Evolutionary conservation across 1,284 basidiomycete species (phyloP).

Genomic region (Rhizoctonia solani): DNA sequence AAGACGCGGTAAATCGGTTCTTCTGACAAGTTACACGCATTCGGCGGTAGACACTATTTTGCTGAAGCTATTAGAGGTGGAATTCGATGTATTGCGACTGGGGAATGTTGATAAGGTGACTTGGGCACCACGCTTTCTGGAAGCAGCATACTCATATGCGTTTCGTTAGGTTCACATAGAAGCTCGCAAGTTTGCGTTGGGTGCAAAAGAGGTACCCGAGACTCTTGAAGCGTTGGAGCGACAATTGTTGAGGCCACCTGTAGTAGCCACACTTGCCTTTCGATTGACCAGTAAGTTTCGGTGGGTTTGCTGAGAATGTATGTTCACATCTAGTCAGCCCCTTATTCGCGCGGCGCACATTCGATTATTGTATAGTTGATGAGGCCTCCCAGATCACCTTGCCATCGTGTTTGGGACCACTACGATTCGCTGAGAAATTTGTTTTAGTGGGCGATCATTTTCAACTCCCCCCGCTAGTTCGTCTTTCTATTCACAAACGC

Average conservation of each 20-base stretch:
- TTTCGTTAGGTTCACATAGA: constrained; percentile 72
- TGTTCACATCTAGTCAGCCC: constrained; percentile 70
- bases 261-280: constrained; percentile 93
- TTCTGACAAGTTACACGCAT: constrained; percentile 94
- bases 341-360: constrained; percentile 79
- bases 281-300: constrained; percentile 82
- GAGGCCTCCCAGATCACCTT: constrained; percentile 98
- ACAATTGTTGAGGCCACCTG: constrained; percentile 81
- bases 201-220: constrained; percentile 56
- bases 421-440: constrained; percentile 88
- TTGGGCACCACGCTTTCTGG: constrained; percentile 29
- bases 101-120: constrained; percentile 90
- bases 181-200: constrained; percentile 71
- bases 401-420: constrained; percentile 91
- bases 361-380: constrained; percentile 98
- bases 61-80: constrained; percentile 70
- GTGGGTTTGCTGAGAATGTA: no score
- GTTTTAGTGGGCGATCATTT: constrained; percentile 96
- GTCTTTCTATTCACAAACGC: constrained; percentile 39
- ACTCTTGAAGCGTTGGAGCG: constrained; percentile 78
- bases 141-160: neutral
- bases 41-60: constrained; percentile 97
- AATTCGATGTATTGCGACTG: constrained; percentile 79
- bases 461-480: constrained; percentile 90
- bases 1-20: constrained; percentile 78